Evolutionary conservation across 2,329 filamentous ascomycete genomes (phyloP), one percentile per base, ranked within the genome.

Genomic region (Orbilia ellipsospora): DNA sequence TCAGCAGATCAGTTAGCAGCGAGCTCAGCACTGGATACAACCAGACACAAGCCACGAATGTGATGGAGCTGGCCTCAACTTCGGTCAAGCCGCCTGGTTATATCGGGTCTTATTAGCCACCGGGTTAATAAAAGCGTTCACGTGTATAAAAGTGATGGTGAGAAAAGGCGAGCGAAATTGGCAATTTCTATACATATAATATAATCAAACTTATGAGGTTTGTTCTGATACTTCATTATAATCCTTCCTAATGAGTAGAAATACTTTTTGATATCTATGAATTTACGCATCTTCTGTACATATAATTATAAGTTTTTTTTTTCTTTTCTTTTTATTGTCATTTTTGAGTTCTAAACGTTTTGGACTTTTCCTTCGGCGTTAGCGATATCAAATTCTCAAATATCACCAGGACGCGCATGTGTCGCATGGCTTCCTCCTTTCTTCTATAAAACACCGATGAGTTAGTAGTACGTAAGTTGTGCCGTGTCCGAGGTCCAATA

Each of bases 61-160:
- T 36, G 4, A 54, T 65, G 31, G 67, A 72, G 50, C 13, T 72
- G 23, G 59, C 60, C 2, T 52, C 40, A 16, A 28, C 44, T 6
- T 18, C 44, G 44, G 54, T 65, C 45, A 72, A 72, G 40, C 67
- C 59, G 31, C 60, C 60, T 3, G 67, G 60, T 2, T 65, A 65
- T 42, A 15, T 50, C 18, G 66, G 59, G 2, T 13, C 13, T 1
- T 28, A 57, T 18, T 70, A 70, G 26, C 23, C 13, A 18, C 16
- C 18, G 26, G 18, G 4, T 10, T 8, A 23, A 20, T 13, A 16
- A 54, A 8, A 26, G 6, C 31, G 13, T 1, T 48, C 44, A 48
- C 16, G 44, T 48, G 44, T n/a, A 48, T 48, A 48, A 48, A 44
- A 36, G 5, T 36, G 31, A 36, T 36, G 31, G 31, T 36, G 31